These are phyloP conservation scores for Yamadazyma friedrichii DNA, from an alignment of 1,139 yeast species.

Conservation along the genomic window DNA sequence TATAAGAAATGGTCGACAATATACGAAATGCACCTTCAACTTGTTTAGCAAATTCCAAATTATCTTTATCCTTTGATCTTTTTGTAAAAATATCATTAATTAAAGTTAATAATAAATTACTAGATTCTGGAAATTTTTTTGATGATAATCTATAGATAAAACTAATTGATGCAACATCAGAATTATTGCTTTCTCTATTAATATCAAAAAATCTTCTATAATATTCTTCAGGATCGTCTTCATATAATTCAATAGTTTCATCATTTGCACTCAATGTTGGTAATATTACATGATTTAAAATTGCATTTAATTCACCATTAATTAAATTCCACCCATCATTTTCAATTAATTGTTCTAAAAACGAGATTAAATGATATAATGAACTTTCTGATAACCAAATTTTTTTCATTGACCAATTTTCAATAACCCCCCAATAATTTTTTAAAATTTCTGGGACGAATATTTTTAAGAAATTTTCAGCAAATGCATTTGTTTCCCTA, in stretches of 20 bases:
- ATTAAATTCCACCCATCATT: constrained; percentile 56
- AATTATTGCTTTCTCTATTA: constrained; percentile 68
- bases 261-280: constrained; percentile 61
- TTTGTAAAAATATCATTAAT: constrained; percentile 51
- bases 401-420: constrained; percentile 55
- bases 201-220: constrained; percentile 67
- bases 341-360: constrained; percentile 60
- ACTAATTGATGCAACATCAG: constrained; percentile 81
- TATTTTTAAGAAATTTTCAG: constrained; percentile 44
- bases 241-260: constrained; percentile 59
- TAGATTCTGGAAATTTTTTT: constrained; percentile 47
- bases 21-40: constrained; percentile 54
- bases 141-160: constrained; percentile 56
- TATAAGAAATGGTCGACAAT: constrained; percentile 45
- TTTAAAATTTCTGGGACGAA: constrained; percentile 63
- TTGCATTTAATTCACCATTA: constrained; percentile 55
- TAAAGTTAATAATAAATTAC: constrained; percentile 40
- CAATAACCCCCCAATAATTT: constrained; percentile 59
- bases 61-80: constrained; percentile 32
- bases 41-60: constrained; percentile 34
- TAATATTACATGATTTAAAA: constrained; percentile 58
- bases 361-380: constrained; percentile 60
- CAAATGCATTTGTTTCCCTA: constrained; percentile 39
- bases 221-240: constrained; percentile 74
- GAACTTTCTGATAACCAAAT: constrained; percentile 62